Evolutionary conservation across 2,329 filamentous ascomycete species (phyloP).

Genomic region (Knufia fluminis): DNA sequence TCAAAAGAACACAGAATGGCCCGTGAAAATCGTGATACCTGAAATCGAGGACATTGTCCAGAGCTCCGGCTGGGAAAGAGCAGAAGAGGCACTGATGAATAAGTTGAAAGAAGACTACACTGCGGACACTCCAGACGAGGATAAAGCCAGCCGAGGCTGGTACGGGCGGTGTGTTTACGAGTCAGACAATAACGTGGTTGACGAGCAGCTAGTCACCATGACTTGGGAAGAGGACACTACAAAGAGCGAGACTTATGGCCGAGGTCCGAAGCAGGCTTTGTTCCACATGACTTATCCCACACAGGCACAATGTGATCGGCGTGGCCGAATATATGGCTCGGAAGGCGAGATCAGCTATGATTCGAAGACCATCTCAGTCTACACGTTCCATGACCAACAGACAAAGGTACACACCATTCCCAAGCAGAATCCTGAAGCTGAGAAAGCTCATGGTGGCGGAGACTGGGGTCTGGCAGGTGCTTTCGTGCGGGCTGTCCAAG

Average conservation of each 20-base stretch:
- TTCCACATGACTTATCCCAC: slow-evolving; percentile 95
- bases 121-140: slow-evolving; percentile 43
- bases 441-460: slow-evolving; percentile 59
- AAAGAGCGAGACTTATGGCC: slow-evolving; percentile 26
- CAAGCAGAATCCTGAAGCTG: slow-evolving; percentile 48
- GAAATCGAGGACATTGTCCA: slow-evolving; percentile 72
- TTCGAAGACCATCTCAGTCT: slow-evolving; percentile 63
- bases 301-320: slow-evolving; percentile 73
- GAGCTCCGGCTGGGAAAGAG: slow-evolving; percentile 38
- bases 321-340: slow-evolving; percentile 77
- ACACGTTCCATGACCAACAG: slow-evolving; percentile 57
- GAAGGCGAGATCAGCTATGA: slow-evolving; percentile 81
- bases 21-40: slow-evolving; percentile 77
- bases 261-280: slow-evolving; percentile 70
- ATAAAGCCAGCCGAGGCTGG: slow-evolving; percentile 51
- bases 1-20: slow-evolving; percentile 62
- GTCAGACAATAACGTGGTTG: slow-evolving; percentile 82
- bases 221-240: slow-evolving; percentile 65
- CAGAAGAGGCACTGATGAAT: slow-evolving; percentile 42
- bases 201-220: slow-evolving; percentile 84
- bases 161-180: slow-evolving; percentile 96
- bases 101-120: slow-evolving; percentile 48
- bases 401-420: slow-evolving; percentile 50
- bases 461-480: slow-evolving; percentile 71
- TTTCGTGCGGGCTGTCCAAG: slow-evolving; percentile 73